Conservation (phyloP, 2,329 filamentous ascomycete species). For the Amphichorda felina region DNA sequence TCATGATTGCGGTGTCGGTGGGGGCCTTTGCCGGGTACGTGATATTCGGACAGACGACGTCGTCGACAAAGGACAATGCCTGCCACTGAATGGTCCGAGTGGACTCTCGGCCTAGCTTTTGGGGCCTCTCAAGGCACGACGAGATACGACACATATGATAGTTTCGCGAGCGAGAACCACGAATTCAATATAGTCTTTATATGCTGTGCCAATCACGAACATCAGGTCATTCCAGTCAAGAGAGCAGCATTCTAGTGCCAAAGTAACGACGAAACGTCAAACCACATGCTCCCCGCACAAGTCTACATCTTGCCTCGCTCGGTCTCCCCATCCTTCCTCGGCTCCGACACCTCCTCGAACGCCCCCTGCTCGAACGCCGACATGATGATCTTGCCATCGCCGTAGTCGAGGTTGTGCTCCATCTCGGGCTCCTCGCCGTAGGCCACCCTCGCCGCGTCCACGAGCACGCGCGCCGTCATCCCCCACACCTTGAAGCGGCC, state of each 20-base stretch:
- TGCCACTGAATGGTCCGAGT: slow-evolving; percentile 54
- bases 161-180: no score
- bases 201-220: no score
- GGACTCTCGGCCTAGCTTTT: background rate
- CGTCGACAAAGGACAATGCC: slow-evolving; percentile 73
- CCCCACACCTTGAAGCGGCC: slow-evolving; percentile 79
- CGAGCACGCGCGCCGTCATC: slow-evolving; percentile 84
- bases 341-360: slow-evolving; percentile 25
- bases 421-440: slow-evolving; percentile 78
- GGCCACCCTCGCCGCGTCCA: slow-evolving; percentile 77
- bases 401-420: slow-evolving; percentile 48
- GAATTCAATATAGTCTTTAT: no score
- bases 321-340: slow-evolving; percentile 12
- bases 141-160: background rate
- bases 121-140: background rate
- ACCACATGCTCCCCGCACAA: no score
- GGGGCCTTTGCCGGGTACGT: slow-evolving; percentile 86
- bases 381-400: slow-evolving; percentile 40
- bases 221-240: no score
- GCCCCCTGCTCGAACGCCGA: slow-evolving; percentile 32
- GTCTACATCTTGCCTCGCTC: slow-evolving; percentile 12
- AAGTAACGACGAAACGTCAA: no score
- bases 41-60: slow-evolving; percentile 59
- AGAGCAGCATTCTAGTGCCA: no score
- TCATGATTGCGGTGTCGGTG: slow-evolving; percentile 84